Percentiles rank a stretch among this genome's conserved stretches.
phyloP scores from a whole-genome alignment of 2,329 filamentous ascomycete genomes.

The Phyllosticta ampelicida region DNA sequence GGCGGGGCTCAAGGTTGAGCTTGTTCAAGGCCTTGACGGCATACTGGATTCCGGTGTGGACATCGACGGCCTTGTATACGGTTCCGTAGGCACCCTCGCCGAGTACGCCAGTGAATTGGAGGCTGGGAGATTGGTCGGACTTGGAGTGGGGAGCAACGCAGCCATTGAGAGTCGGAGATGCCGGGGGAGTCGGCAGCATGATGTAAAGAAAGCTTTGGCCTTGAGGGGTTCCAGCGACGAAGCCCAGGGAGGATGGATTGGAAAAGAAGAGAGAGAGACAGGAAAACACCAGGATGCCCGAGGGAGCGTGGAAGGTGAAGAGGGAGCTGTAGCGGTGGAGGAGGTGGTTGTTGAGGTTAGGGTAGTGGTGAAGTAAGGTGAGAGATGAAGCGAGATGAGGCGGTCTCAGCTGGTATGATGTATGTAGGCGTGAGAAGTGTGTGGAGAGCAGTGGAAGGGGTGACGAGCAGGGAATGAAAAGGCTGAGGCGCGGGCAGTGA shows the following conservation, averaged over 20 bases:
- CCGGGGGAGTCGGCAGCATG: constrained; percentile 42
- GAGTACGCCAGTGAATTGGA: constrained; percentile 75
- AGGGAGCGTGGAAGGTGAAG: background rate
- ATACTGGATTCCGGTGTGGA: constrained; percentile 70
- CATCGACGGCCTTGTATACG: constrained; percentile 81
- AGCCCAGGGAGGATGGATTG: constrained; percentile 12
- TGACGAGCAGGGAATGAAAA: background rate
- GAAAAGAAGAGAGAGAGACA: constrained; percentile 4
- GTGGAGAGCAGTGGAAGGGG: constrained; percentile 1
- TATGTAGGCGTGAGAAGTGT: constrained; percentile 1
- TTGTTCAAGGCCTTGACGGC: constrained; percentile 97
- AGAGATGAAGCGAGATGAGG: background rate
- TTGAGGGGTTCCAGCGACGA: constrained; percentile 32
- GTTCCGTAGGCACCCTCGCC: constrained; percentile 95
- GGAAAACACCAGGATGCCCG: constrained; percentile 10
- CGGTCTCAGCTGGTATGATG: background rate
- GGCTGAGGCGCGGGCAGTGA: constrained; percentile 9
- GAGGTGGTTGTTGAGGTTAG: background rate
- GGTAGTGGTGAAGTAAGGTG: background rate
- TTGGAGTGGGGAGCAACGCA: constrained; percentile 49
- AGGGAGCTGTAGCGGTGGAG: background rate
- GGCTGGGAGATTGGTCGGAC: constrained; percentile 70
- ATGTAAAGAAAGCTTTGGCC: constrained; percentile 19
- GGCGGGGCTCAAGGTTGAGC: constrained; percentile 75
- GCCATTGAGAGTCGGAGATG: constrained; percentile 36